These are phyloP conservation scores for Termitomyces sp. DNA, from an alignment of 768 basidiomycete species.

Conservation along the genomic window DNA sequence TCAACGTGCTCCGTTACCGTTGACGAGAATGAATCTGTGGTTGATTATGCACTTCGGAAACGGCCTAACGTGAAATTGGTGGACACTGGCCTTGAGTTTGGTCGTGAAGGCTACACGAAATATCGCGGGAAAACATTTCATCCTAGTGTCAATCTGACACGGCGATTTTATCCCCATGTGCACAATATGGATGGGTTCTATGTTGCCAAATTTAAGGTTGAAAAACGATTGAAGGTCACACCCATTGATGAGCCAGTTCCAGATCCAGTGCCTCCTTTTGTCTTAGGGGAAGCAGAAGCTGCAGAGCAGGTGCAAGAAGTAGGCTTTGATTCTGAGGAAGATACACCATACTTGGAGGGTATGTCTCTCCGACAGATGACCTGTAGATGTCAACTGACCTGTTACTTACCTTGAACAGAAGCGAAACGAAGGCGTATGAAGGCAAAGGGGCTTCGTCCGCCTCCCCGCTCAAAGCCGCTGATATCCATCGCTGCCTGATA, in stretches of 20 bases:
- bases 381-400: constrained; percentile 12
- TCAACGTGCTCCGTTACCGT: constrained; percentile 98
- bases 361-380: constrained; percentile 22
- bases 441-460: constrained; percentile 66
- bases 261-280: constrained; percentile 9
- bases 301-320: constrained; percentile 31
- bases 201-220: constrained; percentile 98
- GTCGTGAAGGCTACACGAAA: constrained; percentile 83
- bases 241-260: constrained; percentile 23
- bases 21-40: constrained; percentile 97
- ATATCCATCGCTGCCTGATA: constrained; percentile 2
- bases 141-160: constrained; percentile 71
- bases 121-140: constrained; percentile 91
- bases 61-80: constrained; percentile 90
- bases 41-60: constrained; percentile 95
- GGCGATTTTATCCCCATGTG: constrained; percentile 93
- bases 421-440: constrained; percentile 73
- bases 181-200: constrained; percentile 99
- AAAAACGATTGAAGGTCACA: constrained; percentile 57
- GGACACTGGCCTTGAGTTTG: constrained; percentile 89
- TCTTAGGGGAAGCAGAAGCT: constrained; percentile 24
- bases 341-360: constrained; percentile 78
- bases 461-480: constrained; percentile 39
- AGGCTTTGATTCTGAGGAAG: constrained; percentile 73
- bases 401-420: constrained; percentile 36